These are phyloP conservation scores for Panicum hallii DNA, from an alignment of 202 grass and related monocot species.

Conservation along the genomic window DNA sequence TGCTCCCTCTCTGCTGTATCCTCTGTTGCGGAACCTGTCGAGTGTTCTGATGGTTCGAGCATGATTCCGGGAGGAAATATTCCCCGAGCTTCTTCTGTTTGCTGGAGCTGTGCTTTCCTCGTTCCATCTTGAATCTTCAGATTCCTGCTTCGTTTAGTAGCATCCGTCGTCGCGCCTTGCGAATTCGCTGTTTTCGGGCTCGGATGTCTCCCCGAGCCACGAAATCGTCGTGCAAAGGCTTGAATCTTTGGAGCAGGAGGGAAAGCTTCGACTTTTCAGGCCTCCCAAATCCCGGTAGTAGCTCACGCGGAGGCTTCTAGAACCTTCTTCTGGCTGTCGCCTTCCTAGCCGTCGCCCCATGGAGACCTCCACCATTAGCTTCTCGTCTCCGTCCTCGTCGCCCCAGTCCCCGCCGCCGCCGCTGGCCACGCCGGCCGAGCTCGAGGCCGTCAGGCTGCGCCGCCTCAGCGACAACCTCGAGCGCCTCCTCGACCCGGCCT, in stretches of 20 bases:
- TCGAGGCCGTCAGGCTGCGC: slow-evolving; percentile 50
- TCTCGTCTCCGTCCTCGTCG: slow-evolving; percentile 44
- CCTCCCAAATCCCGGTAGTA: neutral
- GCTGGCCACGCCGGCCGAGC: slow-evolving; percentile 32
- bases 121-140: neutral
- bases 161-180: neutral
- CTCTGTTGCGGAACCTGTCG: neutral
- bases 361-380: slow-evolving; percentile 57
- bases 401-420: neutral
- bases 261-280: slow-evolving; percentile 8
- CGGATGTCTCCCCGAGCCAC: neutral
- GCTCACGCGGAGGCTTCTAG: neutral
- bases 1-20: neutral
- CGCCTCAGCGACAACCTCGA: slow-evolving; percentile 70
- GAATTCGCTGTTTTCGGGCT: neutral
- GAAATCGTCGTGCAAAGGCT: neutral
- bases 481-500: slow-evolving; percentile 67
- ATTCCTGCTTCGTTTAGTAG: neutral
- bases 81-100: neutral
- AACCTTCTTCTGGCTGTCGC: slow-evolving; percentile 7
- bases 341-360: neutral
- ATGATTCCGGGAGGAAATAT: neutral
- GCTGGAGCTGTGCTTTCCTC: neutral
- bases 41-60: neutral
- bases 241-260: slow-evolving; percentile 15